These are phyloP conservation scores for Sechiopsis laciniata DNA, from an alignment of 306 rosid genomes.

Conservation along the genomic window DNA sequence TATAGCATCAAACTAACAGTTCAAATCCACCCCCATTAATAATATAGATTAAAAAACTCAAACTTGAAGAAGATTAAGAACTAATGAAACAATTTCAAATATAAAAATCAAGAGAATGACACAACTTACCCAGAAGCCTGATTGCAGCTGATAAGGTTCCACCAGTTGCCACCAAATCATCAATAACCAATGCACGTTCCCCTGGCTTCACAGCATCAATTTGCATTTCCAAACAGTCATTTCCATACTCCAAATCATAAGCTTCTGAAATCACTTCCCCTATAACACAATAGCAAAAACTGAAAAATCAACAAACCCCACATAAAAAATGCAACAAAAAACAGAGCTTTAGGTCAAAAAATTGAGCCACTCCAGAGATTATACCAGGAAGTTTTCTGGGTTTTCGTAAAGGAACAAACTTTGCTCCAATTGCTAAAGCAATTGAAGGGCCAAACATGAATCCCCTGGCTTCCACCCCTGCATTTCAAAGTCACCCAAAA, in stretches of 20 bases:
- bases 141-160: slow-evolving; percentile 93
- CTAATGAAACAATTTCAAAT: neutral
- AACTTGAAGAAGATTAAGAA: neutral
- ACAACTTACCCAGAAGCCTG: slow-evolving; percentile 63
- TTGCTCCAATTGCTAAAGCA: slow-evolving; percentile 90
- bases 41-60: too few species aligned
- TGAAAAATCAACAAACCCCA: neutral
- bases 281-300: slow-evolving; percentile 7
- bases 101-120: slow-evolving; percentile 3
- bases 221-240: slow-evolving; percentile 85
- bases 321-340: neutral
- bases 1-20: too few species aligned
- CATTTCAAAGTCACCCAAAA: neutral
- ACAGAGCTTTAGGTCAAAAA: neutral
- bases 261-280: slow-evolving; percentile 80
- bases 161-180: slow-evolving; percentile 93
- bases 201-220: slow-evolving; percentile 71
- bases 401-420: slow-evolving; percentile 92
- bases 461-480: slow-evolving; percentile 96
- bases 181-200: slow-evolving; percentile 78
- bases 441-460: slow-evolving; percentile 92
- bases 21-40: too few species aligned
- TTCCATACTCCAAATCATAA: slow-evolving; percentile 83
- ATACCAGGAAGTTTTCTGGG: slow-evolving; percentile 95
- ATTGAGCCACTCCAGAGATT: neutral